Base-by-base conservation (phyloP, 768 basidiomycete genomes). In the Suillus alpinus region DNA sequence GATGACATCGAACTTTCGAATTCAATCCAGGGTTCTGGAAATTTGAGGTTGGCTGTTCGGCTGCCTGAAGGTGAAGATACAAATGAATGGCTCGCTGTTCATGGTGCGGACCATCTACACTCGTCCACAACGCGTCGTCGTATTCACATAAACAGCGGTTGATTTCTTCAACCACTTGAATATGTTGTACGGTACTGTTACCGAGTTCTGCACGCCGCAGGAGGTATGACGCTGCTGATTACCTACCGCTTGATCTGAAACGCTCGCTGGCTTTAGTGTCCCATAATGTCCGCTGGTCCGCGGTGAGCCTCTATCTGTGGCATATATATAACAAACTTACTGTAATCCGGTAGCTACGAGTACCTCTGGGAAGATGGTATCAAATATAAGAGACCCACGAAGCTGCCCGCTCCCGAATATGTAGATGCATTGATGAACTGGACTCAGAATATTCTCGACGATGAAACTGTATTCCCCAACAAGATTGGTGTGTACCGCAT, bases 91-190 rank as follows among this genome's bases (percentile, higher is more conserved):
- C 87, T 99, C n/a, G 97, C 97, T 13, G 96, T 99, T 8, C 96
- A 99, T 71, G 93, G 97, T 97, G 65, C 60, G 86, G 74, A 49
- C 23, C 8, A 41, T 57, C 55, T 10, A 32, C 47, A 31, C 9
- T 52, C 55, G 37, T 59, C 36, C 37, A 47, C 40, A 43, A 29
- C 26, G 26, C 4, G 32, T 31, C 1, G 18, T 40, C 26, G 59
- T 61, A 66, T 59, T 37, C 31, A 41, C 49, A 6, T 53, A 41
- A 14, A 18, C 67, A 99, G 97, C 94, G 34, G 96, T 98, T 62
- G 97, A 99, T 75, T 99, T 99, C 78, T 99, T 98, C 83, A 99
- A 98, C 71, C 97, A 99, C 71, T 77, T 99, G 65, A 99, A 99
- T 73, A 99, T 99, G 97, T 80, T 99, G 20, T 99, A 98, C 69